A percentile compares a stretch with the other conserved stretches of the same genome.
Evolutionary conservation across 768 basidiomycete genomes (phyloP).

Genomic region (Agaricus sinodeliciosus): DNA sequence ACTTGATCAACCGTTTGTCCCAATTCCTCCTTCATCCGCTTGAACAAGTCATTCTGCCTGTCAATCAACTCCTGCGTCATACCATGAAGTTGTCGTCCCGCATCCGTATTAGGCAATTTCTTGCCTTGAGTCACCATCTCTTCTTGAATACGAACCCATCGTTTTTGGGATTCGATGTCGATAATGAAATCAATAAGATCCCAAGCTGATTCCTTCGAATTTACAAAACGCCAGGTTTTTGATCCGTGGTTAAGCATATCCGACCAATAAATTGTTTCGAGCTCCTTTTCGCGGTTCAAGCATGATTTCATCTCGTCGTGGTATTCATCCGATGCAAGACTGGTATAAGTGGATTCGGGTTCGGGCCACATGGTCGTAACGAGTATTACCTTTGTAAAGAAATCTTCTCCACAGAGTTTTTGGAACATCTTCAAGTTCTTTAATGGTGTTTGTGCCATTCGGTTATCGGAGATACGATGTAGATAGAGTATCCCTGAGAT

Average conservation of each 20-base stretch:
- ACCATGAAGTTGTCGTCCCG: not conserved
- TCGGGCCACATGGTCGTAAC: constrained; percentile 5
- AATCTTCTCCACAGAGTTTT: constrained; percentile 5
- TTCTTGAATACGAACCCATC: not conserved
- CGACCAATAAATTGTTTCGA: not conserved
- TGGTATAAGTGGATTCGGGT: not conserved
- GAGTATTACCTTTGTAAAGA: not conserved
- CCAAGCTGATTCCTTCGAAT: not conserved
- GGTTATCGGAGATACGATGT: constrained; percentile 7
- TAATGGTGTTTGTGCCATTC: not conserved
- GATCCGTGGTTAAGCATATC: not conserved
- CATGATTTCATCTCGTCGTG: not conserved
- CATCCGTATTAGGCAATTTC: not conserved
- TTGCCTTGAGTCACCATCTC: not conserved
- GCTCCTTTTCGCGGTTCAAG: not conserved
- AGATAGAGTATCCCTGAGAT: constrained; percentile 2
- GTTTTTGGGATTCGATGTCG: not conserved
- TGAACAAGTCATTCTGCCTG: not conserved
- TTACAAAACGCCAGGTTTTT: not conserved
- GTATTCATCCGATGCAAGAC: not conserved
- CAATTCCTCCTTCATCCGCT: not conserved
- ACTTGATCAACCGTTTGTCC: not conserved
- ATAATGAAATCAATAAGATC: not conserved
- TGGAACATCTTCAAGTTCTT: constrained; percentile 2
- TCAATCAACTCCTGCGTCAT: not conserved